Evolutionary conservation across 768 basidiomycete species (phyloP).

Genomic region (Agrocybe pediades): DNA sequence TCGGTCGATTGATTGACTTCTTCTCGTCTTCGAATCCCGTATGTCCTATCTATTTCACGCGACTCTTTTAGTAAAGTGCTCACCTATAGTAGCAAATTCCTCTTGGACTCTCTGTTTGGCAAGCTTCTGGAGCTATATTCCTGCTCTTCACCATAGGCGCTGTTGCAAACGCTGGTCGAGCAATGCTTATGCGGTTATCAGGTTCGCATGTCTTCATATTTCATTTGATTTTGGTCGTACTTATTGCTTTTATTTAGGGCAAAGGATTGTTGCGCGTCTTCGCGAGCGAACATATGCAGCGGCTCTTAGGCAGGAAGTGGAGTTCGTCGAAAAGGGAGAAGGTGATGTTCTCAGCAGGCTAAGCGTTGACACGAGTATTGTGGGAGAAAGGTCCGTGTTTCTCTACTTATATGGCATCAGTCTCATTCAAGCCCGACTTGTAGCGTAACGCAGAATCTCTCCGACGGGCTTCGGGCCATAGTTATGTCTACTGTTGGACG

Average conservation of each 20-base stretch:
- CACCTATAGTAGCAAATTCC: conserved; percentile 62
- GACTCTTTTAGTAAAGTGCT: neutral
- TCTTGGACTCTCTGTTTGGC: conserved; percentile 74
- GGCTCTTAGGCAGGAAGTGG: conserved; percentile 88
- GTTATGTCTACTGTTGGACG: conserved; percentile 95
- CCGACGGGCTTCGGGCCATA: conserved; percentile 78
- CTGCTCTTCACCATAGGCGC: conserved; percentile 86
- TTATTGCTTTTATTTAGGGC: conserved; percentile 42
- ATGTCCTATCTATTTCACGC: conserved; percentile 25
- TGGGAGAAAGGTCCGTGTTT: conserved; percentile 78
- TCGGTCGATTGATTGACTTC: conserved; percentile 93
- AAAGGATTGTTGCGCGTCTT: conserved; percentile 87
- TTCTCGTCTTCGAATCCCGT: conserved; percentile 79
- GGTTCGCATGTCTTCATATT: conserved; percentile 43
- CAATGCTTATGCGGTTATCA: conserved; percentile 83
- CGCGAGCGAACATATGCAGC: conserved; percentile 82
- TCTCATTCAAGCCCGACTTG: conserved; percentile 5
- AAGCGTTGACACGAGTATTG: conserved; percentile 89
- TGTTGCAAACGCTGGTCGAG: conserved; percentile 79
- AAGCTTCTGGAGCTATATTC: conserved; percentile 76
- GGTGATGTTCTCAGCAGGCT: conserved; percentile 93
- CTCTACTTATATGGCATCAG: conserved; percentile 1
- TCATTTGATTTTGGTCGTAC: neutral
- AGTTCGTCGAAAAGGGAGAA: conserved; percentile 89
- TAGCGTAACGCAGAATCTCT: conserved; percentile 80